Percentiles rank a stretch among this genome's conserved stretches.
Evolutionary conservation across 441 rosid species (phyloP).

Genomic region (Mallotus repandus): DNA sequence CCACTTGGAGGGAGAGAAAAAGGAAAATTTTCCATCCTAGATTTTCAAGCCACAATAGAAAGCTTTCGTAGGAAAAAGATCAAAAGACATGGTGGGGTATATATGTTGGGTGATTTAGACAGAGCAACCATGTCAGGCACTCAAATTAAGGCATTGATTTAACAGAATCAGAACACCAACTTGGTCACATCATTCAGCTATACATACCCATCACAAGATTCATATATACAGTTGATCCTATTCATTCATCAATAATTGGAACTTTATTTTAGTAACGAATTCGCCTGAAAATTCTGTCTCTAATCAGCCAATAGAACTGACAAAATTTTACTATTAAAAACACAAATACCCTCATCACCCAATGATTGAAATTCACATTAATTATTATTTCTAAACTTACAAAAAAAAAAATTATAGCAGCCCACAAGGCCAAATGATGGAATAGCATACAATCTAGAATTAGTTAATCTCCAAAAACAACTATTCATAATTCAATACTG

Average conservation of each 20-base stretch:
- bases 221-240: not conserved
- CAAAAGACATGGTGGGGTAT: constrained; percentile 1
- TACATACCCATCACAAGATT: not conserved
- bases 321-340: too few relatives aligned
- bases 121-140: not conserved
- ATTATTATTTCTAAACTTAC: too few relatives aligned
- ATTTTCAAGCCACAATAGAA: not conserved
- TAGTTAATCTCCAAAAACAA: not conserved
- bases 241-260: not conserved
- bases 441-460: too few relatives aligned
- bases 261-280: not conserved
- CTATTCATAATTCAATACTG: not conserved
- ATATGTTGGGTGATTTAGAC: constrained; percentile 1
- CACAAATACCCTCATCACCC: too few relatives aligned
- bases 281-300: not conserved
- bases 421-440: too few relatives aligned
- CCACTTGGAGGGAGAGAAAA: not conserved
- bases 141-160: not conserved
- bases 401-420: too few relatives aligned
- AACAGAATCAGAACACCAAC: not conserved
- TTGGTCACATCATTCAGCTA: constrained; percentile 6
- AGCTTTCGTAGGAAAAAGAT: not conserved
- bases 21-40: too few relatives aligned
- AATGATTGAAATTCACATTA: too few relatives aligned
- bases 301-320: too few relatives aligned